Evolutionary conservation across 2,329 filamentous ascomycete species (phyloP), one percentile per base, ranked within the genome.

Genomic region (Penicillium aurantiogriseum): DNA sequence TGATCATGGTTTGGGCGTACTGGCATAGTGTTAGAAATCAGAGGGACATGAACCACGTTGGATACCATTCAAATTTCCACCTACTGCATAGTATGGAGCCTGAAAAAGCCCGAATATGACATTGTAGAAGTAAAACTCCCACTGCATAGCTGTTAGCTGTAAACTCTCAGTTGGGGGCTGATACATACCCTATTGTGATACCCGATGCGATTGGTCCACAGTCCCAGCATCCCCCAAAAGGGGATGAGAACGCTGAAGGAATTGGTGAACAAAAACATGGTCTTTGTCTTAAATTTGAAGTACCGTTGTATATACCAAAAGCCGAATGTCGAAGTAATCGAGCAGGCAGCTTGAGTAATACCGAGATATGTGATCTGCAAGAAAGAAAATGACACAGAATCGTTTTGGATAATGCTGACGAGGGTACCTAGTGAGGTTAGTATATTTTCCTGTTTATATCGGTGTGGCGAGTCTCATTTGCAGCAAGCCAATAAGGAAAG

Each of bases 1-100:
- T 76, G 56, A 78, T 76, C 76, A 78, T 77, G 2, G 75, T 77
- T 68, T 78, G 75, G 13, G 75, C 68, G 56, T 77, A 78, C 63
- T 74, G 54, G 31, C 8, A 19, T 39, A 47, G 46, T 19, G 13
- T 50, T n/a, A 42, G 15, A 49, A 31, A 11, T 15, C 1, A 25
- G 3, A 17, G 3, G 5, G 9, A 10, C 13, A 31, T 9, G 9
- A 6, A 50, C 8, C n/a, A 3, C 23, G 17, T 4, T 9, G 15
- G 4, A 17, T 23, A 36, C 5, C 7, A 35, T 38, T 19, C 17
- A 27, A 17, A 21, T 3, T 27, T 33, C 10, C n/a, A 58, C 66
- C 47, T 67, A 73, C 71, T 10, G 74, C 74, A 47, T 76, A 77
- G 52, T 78, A 77, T 5, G 75, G 74, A 1, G 76, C 76, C 56